These are phyloP conservation scores for Lichina pygmaea DNA, from an alignment of 495 filamentous ascomycete species.

Conservation along the genomic window DNA sequence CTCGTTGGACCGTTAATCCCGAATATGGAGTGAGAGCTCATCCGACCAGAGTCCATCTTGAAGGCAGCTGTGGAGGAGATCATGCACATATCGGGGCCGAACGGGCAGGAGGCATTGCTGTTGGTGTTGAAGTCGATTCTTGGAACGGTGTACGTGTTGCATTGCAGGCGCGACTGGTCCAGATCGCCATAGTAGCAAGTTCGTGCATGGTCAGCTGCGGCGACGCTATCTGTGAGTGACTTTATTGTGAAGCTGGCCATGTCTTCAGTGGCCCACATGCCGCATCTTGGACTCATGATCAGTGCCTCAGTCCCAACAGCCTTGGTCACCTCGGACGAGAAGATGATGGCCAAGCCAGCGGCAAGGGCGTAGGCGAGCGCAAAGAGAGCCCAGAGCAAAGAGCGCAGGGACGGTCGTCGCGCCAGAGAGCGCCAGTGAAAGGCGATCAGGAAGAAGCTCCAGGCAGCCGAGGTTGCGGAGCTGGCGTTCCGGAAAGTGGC, in stretches of 20 bases:
- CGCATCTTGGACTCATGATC: conserved; percentile 8
- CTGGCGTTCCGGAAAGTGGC: conserved; percentile 12
- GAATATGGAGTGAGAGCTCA: conserved; percentile 11
- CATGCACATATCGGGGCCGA: conserved; percentile 7
- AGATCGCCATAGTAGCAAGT: conserved; percentile 8
- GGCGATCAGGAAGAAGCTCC: conserved; percentile 6
- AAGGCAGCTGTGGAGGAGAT: conserved; percentile 3
- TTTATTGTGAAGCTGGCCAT: not conserved
- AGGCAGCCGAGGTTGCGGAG: conserved; percentile 8
- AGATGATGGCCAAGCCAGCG: conserved; percentile 13
- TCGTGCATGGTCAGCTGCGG: conserved; percentile 9
- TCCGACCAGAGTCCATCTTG: conserved; percentile 10
- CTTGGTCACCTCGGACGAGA: conserved; percentile 12
- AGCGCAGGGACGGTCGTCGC: conserved; percentile 6
- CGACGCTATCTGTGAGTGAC: conserved; percentile 6
- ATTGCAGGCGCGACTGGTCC: conserved; percentile 1
- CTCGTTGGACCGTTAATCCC: conserved; percentile 9
- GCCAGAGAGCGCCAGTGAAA: conserved; percentile 12
- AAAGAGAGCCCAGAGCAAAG: conserved; percentile 9
- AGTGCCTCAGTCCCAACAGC: conserved; percentile 10
- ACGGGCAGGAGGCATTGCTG: conserved; percentile 10
- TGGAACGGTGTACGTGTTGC: conserved; percentile 5
- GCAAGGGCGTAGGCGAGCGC: conserved; percentile 9
- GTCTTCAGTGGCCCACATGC: conserved; percentile 3
- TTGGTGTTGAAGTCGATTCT: conserved; percentile 7